phyloP scores from a whole-genome alignment of 805 yeast genomes.

The Lachancea meyersii region DNA sequence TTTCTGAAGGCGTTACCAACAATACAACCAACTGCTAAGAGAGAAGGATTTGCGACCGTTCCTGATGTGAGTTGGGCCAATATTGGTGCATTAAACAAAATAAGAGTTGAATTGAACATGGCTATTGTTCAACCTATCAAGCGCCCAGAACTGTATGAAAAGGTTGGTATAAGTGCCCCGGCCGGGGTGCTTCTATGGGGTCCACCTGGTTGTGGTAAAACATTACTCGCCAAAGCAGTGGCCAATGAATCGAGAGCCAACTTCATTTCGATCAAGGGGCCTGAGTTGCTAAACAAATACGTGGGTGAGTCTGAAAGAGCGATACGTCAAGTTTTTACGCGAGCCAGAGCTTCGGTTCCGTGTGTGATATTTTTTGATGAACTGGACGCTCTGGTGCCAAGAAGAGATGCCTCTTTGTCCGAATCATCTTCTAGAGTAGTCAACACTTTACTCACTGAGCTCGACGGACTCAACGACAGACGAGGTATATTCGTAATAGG shows the following conservation, averaged over 20 bases:
- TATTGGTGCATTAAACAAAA: constrained; percentile 80
- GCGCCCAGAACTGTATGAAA: constrained; percentile 80
- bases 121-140: constrained; percentile 96
- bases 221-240: constrained; percentile 91
- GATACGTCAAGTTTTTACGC: constrained; percentile 83
- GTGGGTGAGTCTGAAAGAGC: constrained; percentile 96
- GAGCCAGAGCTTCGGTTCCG: constrained; percentile 90
- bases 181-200: constrained; percentile 98
- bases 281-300: constrained; percentile 87
- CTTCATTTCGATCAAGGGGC: constrained; percentile 93
- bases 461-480: constrained; percentile 91
- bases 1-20: constrained; percentile 82
- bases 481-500: constrained; percentile 92
- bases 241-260: constrained; percentile 97
- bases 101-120: constrained; percentile 89
- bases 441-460: constrained; percentile 85
- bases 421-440: constrained; percentile 93
- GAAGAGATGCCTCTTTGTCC: constrained; percentile 80
- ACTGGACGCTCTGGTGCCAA: constrained; percentile 90
- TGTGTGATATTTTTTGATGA: constrained; percentile 95
- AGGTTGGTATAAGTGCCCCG: constrained; percentile 93
- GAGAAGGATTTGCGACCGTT: constrained; percentile 98
- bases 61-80: constrained; percentile 96
- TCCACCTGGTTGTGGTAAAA: constrained; percentile 99
- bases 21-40: constrained; percentile 93